Percentiles rank a stretch among this genome's conserved stretches.
phyloP scores from a whole-genome alignment of 148 eudicot genomes.

The Dianthus caryophyllus region DNA sequence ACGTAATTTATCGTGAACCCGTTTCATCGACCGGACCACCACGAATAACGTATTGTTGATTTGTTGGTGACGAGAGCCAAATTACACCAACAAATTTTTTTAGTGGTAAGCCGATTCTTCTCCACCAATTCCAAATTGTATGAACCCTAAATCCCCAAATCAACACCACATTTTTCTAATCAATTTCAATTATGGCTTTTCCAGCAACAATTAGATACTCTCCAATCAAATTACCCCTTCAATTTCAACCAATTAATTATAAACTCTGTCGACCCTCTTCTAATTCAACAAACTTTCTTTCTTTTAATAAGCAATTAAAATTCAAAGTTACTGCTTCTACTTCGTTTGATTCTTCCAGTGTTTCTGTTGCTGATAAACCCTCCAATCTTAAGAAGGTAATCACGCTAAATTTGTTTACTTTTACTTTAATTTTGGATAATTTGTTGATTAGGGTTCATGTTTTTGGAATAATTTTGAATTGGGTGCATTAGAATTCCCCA shows the following conservation, averaged over 20 bases:
- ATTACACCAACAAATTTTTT: no score
- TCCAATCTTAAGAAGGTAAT: conserved; percentile 31
- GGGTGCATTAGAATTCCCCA: not conserved
- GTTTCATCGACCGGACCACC: no score
- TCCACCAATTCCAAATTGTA: no score
- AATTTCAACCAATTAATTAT: conserved; percentile 19
- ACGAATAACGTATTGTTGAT: no score
- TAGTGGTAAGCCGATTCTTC: no score
- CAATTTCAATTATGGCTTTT: conserved; percentile 37
- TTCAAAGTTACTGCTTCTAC: conserved; percentile 39
- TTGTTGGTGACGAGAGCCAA: no score
- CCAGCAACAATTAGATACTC: conserved; percentile 33
- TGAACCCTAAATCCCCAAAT: conserved; percentile 22
- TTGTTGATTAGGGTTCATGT: not conserved
- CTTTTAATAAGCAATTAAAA: conserved; percentile 17
- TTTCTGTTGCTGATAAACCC: conserved; percentile 28
- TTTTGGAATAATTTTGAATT: not conserved
- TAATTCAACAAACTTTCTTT: conserved; percentile 10
- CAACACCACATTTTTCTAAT: not conserved
- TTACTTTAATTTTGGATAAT: not conserved
- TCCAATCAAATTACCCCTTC: conserved; percentile 29
- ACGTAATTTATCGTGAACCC: no score
- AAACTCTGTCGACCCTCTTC: conserved; percentile 24
- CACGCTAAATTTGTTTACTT: not conserved
- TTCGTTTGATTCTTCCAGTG: conserved; percentile 39